A percentile compares a stretch with the other conserved stretches of the same genome.
Evolutionary conservation across 2,329 filamentous ascomycete species (phyloP).

Genomic region (Fusarium hostae): DNA sequence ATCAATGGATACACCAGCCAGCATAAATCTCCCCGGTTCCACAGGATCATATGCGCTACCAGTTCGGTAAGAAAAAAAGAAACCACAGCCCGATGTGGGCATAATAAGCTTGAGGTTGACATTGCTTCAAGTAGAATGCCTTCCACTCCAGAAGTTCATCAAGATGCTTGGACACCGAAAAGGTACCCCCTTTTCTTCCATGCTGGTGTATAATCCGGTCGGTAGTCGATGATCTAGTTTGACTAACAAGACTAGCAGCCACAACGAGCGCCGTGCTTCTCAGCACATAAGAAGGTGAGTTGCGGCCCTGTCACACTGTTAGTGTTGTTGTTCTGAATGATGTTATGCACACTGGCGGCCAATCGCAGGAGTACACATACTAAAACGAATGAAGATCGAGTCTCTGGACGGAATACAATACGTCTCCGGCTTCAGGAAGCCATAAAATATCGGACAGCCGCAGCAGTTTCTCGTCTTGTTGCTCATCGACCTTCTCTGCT

Average conservation of each 20-base stretch:
- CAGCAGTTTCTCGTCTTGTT: slow-evolving; percentile 63
- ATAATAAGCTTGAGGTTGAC: slow-evolving; percentile 15
- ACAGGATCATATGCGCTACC: slow-evolving; percentile 37
- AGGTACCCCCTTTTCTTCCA: slow-evolving; percentile 25
- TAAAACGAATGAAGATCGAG: slow-evolving; percentile 37
- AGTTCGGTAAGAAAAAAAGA: slow-evolving; percentile 38
- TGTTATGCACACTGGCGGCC: neutral
- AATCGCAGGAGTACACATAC: neutral
- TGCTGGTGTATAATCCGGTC: neutral
- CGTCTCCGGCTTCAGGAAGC: slow-evolving; percentile 17
- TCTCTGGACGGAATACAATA: slow-evolving; percentile 37
- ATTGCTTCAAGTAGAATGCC: slow-evolving; percentile 31
- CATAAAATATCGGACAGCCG: slow-evolving; percentile 59
- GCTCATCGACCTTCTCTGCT: slow-evolving; percentile 57
- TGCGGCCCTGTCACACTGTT: neutral
- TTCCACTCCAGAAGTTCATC: slow-evolving; percentile 35
- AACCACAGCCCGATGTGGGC: neutral
- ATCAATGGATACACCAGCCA: slow-evolving; percentile 48
- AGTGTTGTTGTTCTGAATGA: neutral
- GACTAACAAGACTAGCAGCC: slow-evolving; percentile 18
- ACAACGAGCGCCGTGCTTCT: slow-evolving; percentile 32
- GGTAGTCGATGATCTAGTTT: neutral
- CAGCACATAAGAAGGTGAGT: slow-evolving; percentile 39
- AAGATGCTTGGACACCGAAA: slow-evolving; percentile 35
- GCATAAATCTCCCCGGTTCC: slow-evolving; percentile 14